phyloP scores from a whole-genome alignment of 495 filamentous ascomycete species.

The Xylaria castorea region DNA sequence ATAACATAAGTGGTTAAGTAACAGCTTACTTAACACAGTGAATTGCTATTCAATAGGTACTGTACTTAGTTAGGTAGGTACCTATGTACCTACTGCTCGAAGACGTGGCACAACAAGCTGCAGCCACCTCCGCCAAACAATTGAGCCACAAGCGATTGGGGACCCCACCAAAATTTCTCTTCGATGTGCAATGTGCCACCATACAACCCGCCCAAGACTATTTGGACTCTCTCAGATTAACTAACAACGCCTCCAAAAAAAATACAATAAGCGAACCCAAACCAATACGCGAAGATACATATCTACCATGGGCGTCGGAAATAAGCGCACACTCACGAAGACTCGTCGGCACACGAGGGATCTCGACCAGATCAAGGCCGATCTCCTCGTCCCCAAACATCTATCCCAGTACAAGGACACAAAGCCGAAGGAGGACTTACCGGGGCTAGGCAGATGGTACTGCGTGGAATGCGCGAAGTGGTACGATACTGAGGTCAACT shows the following conservation, averaged over 20 bases:
- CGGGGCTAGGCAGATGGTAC: slow-evolving; percentile 81
- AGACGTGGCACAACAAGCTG: background rate
- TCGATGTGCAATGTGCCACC: background rate
- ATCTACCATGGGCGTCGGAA: slow-evolving; percentile 51
- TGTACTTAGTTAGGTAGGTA: too few species aligned
- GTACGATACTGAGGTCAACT: slow-evolving; percentile 85
- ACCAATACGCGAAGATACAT: background rate
- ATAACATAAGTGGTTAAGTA: too few species aligned
- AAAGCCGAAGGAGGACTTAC: slow-evolving; percentile 85
- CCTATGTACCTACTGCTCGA: background rate
- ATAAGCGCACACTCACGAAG: slow-evolving; percentile 65
- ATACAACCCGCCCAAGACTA: background rate
- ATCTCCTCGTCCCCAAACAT: slow-evolving; percentile 77
- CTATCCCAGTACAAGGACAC: slow-evolving; percentile 76
- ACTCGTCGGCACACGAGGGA: slow-evolving; percentile 70
- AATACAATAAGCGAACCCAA: slow-evolving; percentile 4
- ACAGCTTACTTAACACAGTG: too few species aligned
- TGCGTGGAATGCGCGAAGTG: slow-evolving; percentile 96
- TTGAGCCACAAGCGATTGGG: slow-evolving; percentile 4
- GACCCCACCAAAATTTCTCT: slow-evolving; percentile 42
- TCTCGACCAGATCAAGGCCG: slow-evolving; percentile 86
- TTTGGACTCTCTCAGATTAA: slow-evolving; percentile 1
- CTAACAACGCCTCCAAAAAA: background rate
- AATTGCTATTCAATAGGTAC: too few species aligned
- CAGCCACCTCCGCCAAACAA: slow-evolving; percentile 8